Conservation (phyloP, 257 asterid genomes). For the Solanum ossicruentum region DNA sequence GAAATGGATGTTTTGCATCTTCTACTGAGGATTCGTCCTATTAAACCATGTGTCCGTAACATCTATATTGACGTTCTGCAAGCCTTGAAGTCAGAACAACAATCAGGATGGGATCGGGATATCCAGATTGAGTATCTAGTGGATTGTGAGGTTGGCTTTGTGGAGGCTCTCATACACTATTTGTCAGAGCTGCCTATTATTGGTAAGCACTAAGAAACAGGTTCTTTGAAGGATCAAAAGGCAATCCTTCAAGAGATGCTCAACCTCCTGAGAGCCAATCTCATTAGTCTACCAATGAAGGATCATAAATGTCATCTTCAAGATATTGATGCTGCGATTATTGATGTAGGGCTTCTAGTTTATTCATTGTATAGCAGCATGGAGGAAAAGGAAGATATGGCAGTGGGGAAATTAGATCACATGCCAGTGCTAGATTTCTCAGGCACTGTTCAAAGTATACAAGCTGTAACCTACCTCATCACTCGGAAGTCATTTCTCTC, state of each 20-base stretch:
- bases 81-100: background rate
- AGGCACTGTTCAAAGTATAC: background rate
- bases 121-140: background rate
- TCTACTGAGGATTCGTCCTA: background rate
- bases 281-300: background rate
- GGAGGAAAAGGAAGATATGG: background rate
- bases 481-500: background rate
- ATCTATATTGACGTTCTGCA: background rate
- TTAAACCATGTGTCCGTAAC: background rate
- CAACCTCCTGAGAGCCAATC: background rate
- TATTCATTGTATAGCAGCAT: background rate
- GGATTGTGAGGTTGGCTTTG: background rate
- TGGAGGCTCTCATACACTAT: background rate
- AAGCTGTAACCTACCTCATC: background rate
- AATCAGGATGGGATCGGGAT: background rate
- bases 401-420: background rate
- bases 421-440: background rate
- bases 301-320: background rate
- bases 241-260: background rate
- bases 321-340: background rate
- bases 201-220: background rate
- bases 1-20: background rate
- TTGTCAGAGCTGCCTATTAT: background rate
- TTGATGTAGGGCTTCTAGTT: background rate
- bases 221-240: background rate